Evolutionary conservation across 2,329 filamentous ascomycete genomes (phyloP).

Genomic region (Aspergillus hortae): DNA sequence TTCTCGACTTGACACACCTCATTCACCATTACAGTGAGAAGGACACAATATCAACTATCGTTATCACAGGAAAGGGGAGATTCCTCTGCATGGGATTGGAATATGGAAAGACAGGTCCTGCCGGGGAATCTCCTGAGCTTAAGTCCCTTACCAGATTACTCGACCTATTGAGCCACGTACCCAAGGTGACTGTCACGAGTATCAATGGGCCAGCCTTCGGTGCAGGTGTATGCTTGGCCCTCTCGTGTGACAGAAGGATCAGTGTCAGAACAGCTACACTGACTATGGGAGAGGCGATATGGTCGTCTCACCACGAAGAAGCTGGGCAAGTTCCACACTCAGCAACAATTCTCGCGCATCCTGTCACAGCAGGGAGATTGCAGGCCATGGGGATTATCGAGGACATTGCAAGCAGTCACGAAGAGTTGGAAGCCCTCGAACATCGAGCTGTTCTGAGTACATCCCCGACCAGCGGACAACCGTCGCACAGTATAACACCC

Average conservation of each 20-base stretch:
- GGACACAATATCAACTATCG: not conserved
- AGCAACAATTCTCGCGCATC: not conserved
- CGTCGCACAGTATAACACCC: not conserved
- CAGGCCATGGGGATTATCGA: slow-evolving; percentile 1
- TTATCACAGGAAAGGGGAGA: not conserved
- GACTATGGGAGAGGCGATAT: slow-evolving; percentile 2
- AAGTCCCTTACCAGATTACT: not conserved
- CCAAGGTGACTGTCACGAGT: slow-evolving; percentile 1
- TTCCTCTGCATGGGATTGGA: slow-evolving; percentile 8
- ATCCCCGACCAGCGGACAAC: not conserved
- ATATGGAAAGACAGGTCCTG: not conserved
- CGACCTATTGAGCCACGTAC: not conserved
- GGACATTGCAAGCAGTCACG: slow-evolving; percentile 1
- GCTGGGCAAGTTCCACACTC: not conserved
- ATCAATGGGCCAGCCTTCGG: slow-evolving; percentile 6
- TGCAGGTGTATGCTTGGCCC: slow-evolving; percentile 1
- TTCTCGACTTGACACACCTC: slow-evolving; percentile 11
- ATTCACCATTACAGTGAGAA: slow-evolving; percentile 1
- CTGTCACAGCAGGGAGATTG: not conserved
- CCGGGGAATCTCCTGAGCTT: not conserved
- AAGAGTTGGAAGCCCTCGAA: not conserved
- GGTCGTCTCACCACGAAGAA: not conserved
- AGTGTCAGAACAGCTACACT: slow-evolving; percentile 1
- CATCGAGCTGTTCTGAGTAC: too few species aligned
- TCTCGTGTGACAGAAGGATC: slow-evolving; percentile 2